Conservation (phyloP, 306 rosid species). For the Casuarina cunninghamiana region DNA sequence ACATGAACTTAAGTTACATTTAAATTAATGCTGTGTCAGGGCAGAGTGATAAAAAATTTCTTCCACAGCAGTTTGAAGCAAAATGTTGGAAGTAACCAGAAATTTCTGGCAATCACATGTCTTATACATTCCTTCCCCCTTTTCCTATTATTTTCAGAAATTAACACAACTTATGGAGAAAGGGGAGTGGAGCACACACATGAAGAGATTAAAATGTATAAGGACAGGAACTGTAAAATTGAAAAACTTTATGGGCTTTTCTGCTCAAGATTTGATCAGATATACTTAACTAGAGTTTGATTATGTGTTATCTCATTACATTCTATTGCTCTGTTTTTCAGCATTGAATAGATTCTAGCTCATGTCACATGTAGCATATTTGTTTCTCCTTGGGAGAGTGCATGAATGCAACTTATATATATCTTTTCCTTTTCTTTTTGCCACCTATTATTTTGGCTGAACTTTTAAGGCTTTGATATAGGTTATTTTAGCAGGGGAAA, state of each 20-base stretch:
- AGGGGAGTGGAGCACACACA: background rate
- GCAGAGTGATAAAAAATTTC: too few relatives aligned
- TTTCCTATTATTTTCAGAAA: background rate
- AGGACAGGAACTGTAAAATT: background rate
- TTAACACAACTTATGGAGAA: background rate
- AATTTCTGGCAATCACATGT: background rate
- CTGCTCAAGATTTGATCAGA: background rate
- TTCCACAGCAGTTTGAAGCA: background rate
- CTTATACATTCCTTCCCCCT: background rate
- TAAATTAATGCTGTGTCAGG: background rate
- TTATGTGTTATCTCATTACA: background rate
- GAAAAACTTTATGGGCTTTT: background rate
- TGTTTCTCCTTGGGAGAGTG: too few relatives aligned
- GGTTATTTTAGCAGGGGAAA: conserved; percentile 95
- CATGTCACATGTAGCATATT: background rate
- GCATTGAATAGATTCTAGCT: background rate
- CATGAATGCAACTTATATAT: background rate
- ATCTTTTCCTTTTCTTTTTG: conserved; percentile 3
- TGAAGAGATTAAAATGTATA: background rate
- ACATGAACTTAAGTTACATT: background rate
- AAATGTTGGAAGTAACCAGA: background rate
- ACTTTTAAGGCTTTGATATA: conserved; percentile 42
- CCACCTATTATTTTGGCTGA: conserved; percentile 8
- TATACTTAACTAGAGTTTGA: background rate
- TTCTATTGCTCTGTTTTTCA: background rate